Base-by-base conservation (phyloP, 169 alveolate species). In the Plasmodium chabaudi region DNA sequence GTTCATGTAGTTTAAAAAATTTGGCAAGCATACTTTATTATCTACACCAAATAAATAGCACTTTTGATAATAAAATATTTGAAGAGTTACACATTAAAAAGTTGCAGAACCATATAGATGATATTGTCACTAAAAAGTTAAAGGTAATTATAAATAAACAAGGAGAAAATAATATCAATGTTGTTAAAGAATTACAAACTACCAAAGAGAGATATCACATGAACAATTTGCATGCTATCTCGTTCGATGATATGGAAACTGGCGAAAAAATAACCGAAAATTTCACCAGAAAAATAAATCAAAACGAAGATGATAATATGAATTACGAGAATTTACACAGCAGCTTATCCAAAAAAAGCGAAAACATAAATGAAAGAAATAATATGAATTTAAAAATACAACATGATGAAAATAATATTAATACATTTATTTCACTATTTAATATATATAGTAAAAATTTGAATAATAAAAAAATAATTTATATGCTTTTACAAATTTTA, bases 361-460 rank as follows among this genome's bases (percentile, higher is more conserved):
- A 10, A 13, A 53, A 60, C 25, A 19, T 15, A 39, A 25, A 71
- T 15, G 69, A 71, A 23, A 9, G 34, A 27, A 42, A 17, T 23
- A 46, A 23, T 1, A 67, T 13, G 39, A 51, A 75, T 75, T 23
- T 19, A 21, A 27, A 34, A 53, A 71, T 15, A 34, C n/a, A 23
- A 0, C 19, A 4, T 10, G 15, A 27, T 12, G 84, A 51, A 42
- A 59, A 71, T 9, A 34, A 71, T 10, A 27, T 74, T 21, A 61
- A 74, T 21, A 34, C 42, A 1, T 56, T 46, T 57, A 63, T 63
- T 17, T 63, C 65, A 27, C 68, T 77, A 19, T 69, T 77, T 25
- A 77, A 77, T 19, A 63, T 77, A 55, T 77, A 63, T 68, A 77
- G 88, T 57, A 77, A 77, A 77, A 77, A 57, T 27, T 65, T 74